Evolutionary conservation across 495 filamentous ascomycete genomes (phyloP), one percentile per base, ranked within the genome.

Genomic region (Tetracladium marchalianum): DNA sequence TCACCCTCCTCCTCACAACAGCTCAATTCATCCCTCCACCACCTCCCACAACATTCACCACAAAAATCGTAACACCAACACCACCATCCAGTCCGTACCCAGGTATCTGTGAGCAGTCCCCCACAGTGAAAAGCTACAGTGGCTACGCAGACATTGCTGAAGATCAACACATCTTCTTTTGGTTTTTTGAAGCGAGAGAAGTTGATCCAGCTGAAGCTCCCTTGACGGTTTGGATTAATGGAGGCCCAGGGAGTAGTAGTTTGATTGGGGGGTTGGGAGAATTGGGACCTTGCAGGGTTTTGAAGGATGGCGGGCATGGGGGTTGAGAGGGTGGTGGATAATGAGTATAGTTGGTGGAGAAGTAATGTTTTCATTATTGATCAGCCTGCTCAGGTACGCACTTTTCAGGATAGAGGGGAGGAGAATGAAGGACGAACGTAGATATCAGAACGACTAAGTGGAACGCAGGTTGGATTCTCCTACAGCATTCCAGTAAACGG

Each of bases 231-330:
- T 83, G 77, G 77, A 70, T 79, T 58, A 81, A 70, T 55, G 77
- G 78, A 13, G 74, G 75, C 5, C 77, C 78, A 0, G n/a, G 78
- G 7, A 71, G 68, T 6, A 72, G 68, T 32, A 75, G 70, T 32
- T 80, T 82, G 78, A 72, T 81, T 45, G 77, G 78, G 1, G 55
- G 80, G 13, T 81, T 77, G 49, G 71, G 80, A 55, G 78, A 80
- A 51, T 58, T 70, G n/a, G 77, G 78, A 0, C 78, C 78, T n/a
- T 82, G 78, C 44, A 35, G 49, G 8, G 60, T 70, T 34, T 27
- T 27, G 22, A 27, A 27, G 22, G 72, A 73, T 47, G 54, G 55
- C n/a, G 54, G 68, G 44, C 69, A 70, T 33, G 64, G 66, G 10
- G 66, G 70, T 27, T 71, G 69, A 54, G 22, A 27, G 22, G 22